These are phyloP conservation scores for Acanthamoeba lenticulata DNA, from an alignment of 208 protist genomes.

Conservation along the genomic window DNA sequence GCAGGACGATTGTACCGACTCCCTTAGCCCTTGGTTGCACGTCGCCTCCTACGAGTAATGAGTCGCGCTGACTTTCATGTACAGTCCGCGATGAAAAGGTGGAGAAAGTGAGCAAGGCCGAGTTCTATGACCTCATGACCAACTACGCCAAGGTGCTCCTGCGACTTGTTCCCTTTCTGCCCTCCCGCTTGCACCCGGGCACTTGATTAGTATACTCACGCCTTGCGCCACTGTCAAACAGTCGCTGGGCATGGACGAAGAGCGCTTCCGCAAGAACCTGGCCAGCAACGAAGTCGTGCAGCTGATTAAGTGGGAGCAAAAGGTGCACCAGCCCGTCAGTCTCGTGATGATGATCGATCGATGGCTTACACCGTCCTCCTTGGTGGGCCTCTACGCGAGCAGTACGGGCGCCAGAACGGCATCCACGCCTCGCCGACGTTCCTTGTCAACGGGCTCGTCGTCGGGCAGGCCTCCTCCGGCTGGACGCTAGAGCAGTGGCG, in stretches of 20 bases:
- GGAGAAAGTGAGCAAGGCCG: slow-evolving; percentile 44
- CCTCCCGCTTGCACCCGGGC: neutral
- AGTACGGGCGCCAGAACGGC: slow-evolving; percentile 58
- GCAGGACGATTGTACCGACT: slow-evolving; percentile 20
- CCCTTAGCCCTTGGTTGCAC: neutral
- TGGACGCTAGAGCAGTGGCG: slow-evolving; percentile 35
- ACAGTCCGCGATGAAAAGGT: slow-evolving; percentile 36
- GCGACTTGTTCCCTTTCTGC: neutral
- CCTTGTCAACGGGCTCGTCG: slow-evolving; percentile 34
- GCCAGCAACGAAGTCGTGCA: slow-evolving; percentile 52
- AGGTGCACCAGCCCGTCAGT: too few species aligned
- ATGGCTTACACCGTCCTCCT: too few species aligned
- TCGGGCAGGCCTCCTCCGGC: neutral
- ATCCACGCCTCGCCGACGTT: slow-evolving; percentile 40
- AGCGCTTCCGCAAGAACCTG: slow-evolving; percentile 24
- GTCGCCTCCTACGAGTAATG: too few species aligned
- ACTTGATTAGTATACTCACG: neutral
- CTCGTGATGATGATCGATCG: too few species aligned
- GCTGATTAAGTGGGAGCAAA: slow-evolving; percentile 59
- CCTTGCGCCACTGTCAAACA: neutral
- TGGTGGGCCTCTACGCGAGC: neutral
- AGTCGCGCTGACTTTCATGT: neutral
- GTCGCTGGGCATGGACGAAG: slow-evolving; percentile 41
- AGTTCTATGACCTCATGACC: slow-evolving; percentile 37
- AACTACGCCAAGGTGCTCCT: neutral